Evolutionary conservation across 805 yeast species (phyloP), one percentile per base, ranked within the genome.

Genomic region (Lipomyces starkeyi): DNA sequence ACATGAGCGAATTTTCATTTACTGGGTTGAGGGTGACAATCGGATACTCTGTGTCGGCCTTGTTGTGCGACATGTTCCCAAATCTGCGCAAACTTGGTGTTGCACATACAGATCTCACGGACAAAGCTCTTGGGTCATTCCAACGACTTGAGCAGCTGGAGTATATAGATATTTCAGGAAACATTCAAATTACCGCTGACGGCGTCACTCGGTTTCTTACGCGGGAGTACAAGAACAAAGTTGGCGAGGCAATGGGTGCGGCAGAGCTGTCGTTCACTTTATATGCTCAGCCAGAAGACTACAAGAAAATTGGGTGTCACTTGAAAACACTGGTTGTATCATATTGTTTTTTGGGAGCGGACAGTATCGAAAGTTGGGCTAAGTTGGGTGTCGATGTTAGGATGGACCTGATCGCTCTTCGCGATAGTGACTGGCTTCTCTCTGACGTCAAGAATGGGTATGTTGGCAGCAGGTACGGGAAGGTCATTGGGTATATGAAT

Each of bases 401-500:
- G 20, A 43, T 43, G 49, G 49, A 43, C 49, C 49, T 43, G 49
- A 43, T 43, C 49, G 49, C 49, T 17, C 49, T 43, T 6, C 49
- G 49, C 22, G 49, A 43, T n/a, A 43, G 49, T 43, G 49, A 43
- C 49, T 43, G 49, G 49, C 22, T 43, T 2, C 11, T 43, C 2
- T 43, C 49, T 6, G 49, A 43, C 2, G 49, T 43, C 49, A 43
- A 43, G 49, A 43, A 43, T 17, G 49, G 49, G 49, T 43, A 43
- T 7, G 49, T 13, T 2, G 43, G 43, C 43, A 37, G 14, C 29
- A 27, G 32, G 7, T 29, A 6, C 43, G 17, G 5, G 5, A 9
- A 9, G n/a, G 22, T 5, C 9, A 17, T 43, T 7, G 22, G 8
- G 22, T n/a, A 43, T 2, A 17, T 17, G 22, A n/a, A n/a, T 43